phyloP scores from a whole-genome alignment of 2,329 filamentous ascomycete genomes.

The Achaetomium macrosporum region DNA sequence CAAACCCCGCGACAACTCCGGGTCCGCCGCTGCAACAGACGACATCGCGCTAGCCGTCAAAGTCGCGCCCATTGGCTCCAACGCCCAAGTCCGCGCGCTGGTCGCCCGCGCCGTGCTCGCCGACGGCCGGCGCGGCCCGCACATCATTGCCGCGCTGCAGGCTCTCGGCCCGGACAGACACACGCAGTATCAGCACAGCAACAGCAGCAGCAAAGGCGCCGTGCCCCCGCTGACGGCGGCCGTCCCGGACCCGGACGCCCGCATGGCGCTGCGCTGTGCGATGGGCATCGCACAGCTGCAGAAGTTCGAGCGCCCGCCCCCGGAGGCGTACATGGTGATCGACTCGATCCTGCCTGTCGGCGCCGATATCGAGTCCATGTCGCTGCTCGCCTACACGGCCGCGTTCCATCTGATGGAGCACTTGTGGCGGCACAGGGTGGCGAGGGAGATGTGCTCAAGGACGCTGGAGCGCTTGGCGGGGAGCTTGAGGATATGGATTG shows the following conservation, averaged over 20 bases:
- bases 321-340: constrained; percentile 43
- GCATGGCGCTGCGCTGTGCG: constrained; percentile 53
- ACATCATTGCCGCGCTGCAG: constrained; percentile 52
- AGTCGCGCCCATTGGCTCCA: constrained; percentile 72
- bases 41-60: constrained; percentile 64
- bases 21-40: constrained; percentile 33
- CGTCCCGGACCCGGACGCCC: constrained; percentile 45
- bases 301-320: constrained; percentile 37
- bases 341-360: constrained; percentile 42
- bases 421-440: constrained; percentile 42
- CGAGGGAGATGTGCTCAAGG: constrained; percentile 41
- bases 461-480: constrained; percentile 53
- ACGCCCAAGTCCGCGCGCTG: constrained; percentile 56
- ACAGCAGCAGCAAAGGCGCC: constrained; percentile 12
- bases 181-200: constrained; percentile 26
- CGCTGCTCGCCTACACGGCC: constrained; percentile 55
- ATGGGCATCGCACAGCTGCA: constrained; percentile 56
- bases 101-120: constrained; percentile 54
- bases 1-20: constrained; percentile 43
- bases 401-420: constrained; percentile 53
- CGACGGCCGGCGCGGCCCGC: constrained; percentile 47
- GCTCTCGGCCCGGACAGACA: constrained; percentile 41
- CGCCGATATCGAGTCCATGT: constrained; percentile 36
- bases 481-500: constrained; percentile 56
- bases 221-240: constrained; percentile 28